Conservation (phyloP, 345 rosid genomes). For the Tarenaya hassleriana region DNA sequence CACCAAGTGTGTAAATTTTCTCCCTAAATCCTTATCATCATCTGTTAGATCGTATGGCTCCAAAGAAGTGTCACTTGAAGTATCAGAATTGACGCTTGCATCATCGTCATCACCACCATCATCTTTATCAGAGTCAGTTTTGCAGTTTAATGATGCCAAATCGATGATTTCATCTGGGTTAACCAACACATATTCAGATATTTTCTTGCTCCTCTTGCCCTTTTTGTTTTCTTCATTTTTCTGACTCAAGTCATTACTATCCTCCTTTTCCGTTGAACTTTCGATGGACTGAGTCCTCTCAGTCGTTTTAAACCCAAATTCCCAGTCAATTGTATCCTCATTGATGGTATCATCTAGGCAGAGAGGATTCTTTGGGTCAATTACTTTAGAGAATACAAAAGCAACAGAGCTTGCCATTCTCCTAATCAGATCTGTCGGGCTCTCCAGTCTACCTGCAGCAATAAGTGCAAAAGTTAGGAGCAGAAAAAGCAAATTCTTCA, state of each 20-base stretch:
- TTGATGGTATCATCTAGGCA: constrained; percentile 73
- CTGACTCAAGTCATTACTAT: constrained; percentile 23
- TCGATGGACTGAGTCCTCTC: constrained; percentile 26
- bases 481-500: constrained; percentile 15
- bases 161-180: constrained; percentile 95
- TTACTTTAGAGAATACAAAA: constrained; percentile 70
- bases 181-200: constrained; percentile 36
- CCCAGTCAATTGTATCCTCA: constrained; percentile 81
- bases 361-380: constrained; percentile 86
- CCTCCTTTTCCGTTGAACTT: constrained; percentile 23
- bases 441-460: constrained; percentile 83
- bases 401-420: constrained; percentile 92
- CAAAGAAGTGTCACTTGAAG: constrained; percentile 65
- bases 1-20: constrained; percentile 66
- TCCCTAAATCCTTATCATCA: constrained; percentile 67
- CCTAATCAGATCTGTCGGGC: constrained; percentile 61
- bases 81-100: constrained; percentile 58
- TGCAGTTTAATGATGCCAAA: constrained; percentile 57
- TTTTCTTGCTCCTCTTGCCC: constrained; percentile 38
- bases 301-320: constrained; percentile 46
- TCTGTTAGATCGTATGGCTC: constrained; percentile 90
- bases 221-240: constrained; percentile 23
- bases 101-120: constrained; percentile 50
- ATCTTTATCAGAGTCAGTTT: constrained; percentile 48
- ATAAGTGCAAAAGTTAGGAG: constrained; percentile 24